Evolutionary conservation across 768 basidiomycete species (phyloP).

Genomic region (Tulasnella sp.): DNA sequence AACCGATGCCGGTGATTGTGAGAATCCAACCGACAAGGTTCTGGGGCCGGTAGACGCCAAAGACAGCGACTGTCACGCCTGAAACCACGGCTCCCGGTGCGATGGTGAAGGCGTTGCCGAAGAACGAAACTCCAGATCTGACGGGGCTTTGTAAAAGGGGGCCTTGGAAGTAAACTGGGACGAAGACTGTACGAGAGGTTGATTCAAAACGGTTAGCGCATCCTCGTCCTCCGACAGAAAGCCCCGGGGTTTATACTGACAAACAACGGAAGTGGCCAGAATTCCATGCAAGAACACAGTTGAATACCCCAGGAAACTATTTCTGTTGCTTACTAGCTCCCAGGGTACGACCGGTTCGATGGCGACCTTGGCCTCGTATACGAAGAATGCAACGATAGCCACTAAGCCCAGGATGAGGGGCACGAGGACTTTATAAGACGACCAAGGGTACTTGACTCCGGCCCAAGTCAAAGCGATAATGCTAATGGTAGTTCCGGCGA

Average conservation of each 20-base stretch:
- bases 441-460: not conserved
- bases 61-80: not conserved
- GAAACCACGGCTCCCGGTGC: slow-evolving; percentile 28
- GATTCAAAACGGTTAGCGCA: not conserved
- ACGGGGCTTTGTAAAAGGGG: slow-evolving; percentile 26
- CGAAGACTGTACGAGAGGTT: not conserved
- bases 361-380: not conserved
- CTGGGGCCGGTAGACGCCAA: slow-evolving; percentile 40
- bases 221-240: not conserved
- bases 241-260: not conserved
- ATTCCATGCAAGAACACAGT: not conserved
- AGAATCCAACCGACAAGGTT: slow-evolving; percentile 41
- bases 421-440: not conserved
- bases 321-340: not conserved
- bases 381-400: not conserved
- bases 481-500: not conserved
- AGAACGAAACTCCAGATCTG: slow-evolving; percentile 11
- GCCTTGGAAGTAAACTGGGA: slow-evolving; percentile 34
- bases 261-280: not conserved
- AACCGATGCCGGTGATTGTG: slow-evolving; percentile 37
- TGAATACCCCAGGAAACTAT: not conserved
- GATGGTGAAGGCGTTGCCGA: slow-evolving; percentile 28
- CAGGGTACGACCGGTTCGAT: not conserved
- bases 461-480: not conserved
- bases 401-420: not conserved